Conservation (phyloP, 2,329 filamentous ascomycete genomes). For the Penicillium corylophilum region DNA sequence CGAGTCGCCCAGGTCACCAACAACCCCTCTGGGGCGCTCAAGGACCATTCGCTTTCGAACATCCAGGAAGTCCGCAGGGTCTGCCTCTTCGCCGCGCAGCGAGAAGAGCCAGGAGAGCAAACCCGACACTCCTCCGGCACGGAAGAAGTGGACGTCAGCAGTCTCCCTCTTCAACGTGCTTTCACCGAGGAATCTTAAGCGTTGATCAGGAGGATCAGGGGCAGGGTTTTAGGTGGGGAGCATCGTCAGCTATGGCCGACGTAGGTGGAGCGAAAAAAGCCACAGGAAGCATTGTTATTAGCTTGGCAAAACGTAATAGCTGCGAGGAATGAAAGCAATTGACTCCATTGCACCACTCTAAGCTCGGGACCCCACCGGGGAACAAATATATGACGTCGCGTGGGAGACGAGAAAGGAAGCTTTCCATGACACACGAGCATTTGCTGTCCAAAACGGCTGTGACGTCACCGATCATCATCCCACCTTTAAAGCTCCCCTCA, state of each 20-base stretch:
- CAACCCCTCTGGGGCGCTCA: slow-evolving; percentile 14
- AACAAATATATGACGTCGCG: slow-evolving; percentile 22
- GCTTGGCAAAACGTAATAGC: slow-evolving; percentile 15
- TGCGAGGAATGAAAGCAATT: slow-evolving; percentile 11
- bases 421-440: slow-evolving; percentile 17
- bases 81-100: slow-evolving; percentile 13
- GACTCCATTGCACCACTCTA: not conserved
- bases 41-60: slow-evolving; percentile 14
- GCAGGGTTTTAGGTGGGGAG: slow-evolving; percentile 1
- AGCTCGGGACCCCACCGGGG: slow-evolving; percentile 6
- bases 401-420: slow-evolving; percentile 8
- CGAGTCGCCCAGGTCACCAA: slow-evolving; percentile 14
- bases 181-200: slow-evolving; percentile 17
- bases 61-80: slow-evolving; percentile 6
- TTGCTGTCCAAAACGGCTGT: not conserved
- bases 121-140: slow-evolving; percentile 9
- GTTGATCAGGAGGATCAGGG: slow-evolving; percentile 3
- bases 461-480: slow-evolving; percentile 28
- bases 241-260: slow-evolving; percentile 3
- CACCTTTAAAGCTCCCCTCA: slow-evolving; percentile 10
- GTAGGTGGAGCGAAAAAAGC: not conserved
- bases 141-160: slow-evolving; percentile 23
- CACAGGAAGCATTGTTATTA: slow-evolving; percentile 12
- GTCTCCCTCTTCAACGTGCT: slow-evolving; percentile 18
- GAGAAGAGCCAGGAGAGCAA: slow-evolving; percentile 19